Evolutionary conservation across 2,329 filamentous ascomycete genomes (phyloP).

Genomic region (Incumbomyces lentus): DNA sequence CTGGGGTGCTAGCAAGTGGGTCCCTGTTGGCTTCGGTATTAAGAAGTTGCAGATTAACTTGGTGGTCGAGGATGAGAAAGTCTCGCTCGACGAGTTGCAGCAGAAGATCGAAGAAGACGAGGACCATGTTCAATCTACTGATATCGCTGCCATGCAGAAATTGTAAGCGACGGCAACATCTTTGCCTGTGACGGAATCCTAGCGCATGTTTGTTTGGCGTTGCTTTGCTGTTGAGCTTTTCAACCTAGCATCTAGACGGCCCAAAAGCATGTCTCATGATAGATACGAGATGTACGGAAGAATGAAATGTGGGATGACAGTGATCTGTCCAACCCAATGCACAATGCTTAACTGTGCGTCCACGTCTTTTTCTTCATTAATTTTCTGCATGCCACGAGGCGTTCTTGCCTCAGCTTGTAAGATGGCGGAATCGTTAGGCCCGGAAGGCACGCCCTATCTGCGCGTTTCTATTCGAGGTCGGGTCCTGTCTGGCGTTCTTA

Average conservation of each 20-base stretch:
- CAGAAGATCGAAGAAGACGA: conserved; percentile 76
- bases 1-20: conserved; percentile 86
- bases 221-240: neutral
- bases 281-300: neutral
- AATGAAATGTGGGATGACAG: neutral
- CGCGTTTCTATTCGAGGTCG: no score
- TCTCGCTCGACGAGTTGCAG: conserved; percentile 79
- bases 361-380: no score
- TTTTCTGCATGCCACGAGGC: no score
- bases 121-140: conserved; percentile 92
- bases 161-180: conserved; percentile 47
- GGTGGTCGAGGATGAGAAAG: conserved; percentile 93
- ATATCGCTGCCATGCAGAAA: conserved; percentile 87
- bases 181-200: neutral
- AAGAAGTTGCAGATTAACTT: conserved; percentile 99
- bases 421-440: no score
- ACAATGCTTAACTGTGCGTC: no score
- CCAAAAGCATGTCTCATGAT: conserved; percentile 8
- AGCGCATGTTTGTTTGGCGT: conserved; percentile 1
- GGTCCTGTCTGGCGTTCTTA: no score
- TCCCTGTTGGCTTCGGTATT: conserved; percentile 91
- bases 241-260: conserved; percentile 5
- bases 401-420: no score
- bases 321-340: no score
- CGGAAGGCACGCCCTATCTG: no score